Percentiles rank a stretch among this genome's conserved stretches.
phyloP scores from a whole-genome alignment of 202 grass and related monocot species.

The Digitaria exilis region DNA sequence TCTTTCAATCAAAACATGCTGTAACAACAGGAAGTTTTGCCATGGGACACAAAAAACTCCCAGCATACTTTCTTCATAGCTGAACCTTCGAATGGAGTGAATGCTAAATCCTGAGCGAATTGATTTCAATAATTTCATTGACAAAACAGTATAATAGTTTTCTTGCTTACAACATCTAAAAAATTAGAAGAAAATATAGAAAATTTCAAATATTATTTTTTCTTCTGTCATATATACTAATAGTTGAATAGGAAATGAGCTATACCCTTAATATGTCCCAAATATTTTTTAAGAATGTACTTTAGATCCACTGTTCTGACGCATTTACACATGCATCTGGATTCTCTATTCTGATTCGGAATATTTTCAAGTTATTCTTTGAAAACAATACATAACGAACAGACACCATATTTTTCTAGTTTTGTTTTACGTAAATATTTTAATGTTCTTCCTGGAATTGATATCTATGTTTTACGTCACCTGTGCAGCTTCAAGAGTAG shows the following conservation, averaged over 20 bases:
- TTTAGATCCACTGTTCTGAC: neutral
- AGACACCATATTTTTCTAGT: neutral
- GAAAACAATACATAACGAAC: neutral
- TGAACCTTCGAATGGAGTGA: neutral
- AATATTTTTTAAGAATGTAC: neutral
- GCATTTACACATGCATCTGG: neutral
- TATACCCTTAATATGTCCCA: neutral
- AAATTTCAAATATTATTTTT: neutral
- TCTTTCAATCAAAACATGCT: neutral
- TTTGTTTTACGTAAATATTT: neutral
- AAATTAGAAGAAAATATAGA: neutral
- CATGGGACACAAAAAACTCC: neutral
- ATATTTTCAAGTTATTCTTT: neutral
- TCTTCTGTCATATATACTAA: neutral
- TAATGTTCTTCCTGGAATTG: neutral
- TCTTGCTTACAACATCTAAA: slow-evolving; percentile 1
- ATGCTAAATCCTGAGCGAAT: neutral
- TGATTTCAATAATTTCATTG: neutral
- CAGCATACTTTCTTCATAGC: neutral
- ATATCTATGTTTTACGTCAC: neutral
- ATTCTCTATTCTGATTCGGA: neutral
- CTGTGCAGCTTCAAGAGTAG: slow-evolving; percentile 51
- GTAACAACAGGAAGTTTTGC: neutral
- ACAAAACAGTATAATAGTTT: neutral
- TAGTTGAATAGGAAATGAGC: neutral